A percentile compares a stretch with the other conserved stretches of the same genome.
phyloP scores from a whole-genome alignment of 2,329 filamentous ascomycete genomes.

The Colletotrichum gloeosporioides region DNA sequence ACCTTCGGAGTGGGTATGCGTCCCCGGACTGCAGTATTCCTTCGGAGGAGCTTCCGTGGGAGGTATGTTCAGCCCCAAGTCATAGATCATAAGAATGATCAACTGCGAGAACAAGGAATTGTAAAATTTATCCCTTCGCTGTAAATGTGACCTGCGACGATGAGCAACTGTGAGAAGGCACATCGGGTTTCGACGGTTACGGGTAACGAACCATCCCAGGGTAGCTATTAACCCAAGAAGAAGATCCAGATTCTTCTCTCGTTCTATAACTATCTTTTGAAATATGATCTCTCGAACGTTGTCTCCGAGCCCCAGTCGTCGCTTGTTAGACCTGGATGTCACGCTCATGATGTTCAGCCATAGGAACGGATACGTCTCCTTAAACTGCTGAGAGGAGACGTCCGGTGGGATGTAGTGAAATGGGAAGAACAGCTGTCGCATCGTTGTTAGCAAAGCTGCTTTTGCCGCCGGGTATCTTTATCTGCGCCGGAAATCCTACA shows the following conservation, averaged over 20 bases:
- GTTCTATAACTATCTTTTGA: rapidly evolving
- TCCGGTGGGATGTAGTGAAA: background rate
- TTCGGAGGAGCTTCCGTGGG: background rate
- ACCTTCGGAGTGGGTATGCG: background rate
- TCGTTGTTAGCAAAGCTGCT: rapidly evolving
- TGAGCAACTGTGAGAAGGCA: rapidly evolving
- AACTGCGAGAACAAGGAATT: background rate
- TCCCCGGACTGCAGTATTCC: background rate
- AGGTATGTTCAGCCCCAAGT: background rate
- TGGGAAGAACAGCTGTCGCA: background rate
- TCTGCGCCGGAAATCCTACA: rapidly evolving
- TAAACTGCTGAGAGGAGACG: background rate
- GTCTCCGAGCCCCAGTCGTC: background rate
- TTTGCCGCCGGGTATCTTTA: rapidly evolving
- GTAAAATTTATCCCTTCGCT: background rate
- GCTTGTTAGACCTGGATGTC: background rate
- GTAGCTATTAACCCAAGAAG: rapidly evolving
- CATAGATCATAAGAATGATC: background rate
- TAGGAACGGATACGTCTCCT: background rate
- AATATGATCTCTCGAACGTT: background rate
- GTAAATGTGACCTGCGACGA: background rate
- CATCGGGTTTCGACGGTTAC: background rate
- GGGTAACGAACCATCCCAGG: background rate
- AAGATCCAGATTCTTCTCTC: background rate
- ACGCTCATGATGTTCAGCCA: background rate